A percentile compares a stretch with the other conserved stretches of the same genome.
Evolutionary conservation across 352 stramenopile species (phyloP).

Genomic region (Globisporangium viniferum): DNA sequence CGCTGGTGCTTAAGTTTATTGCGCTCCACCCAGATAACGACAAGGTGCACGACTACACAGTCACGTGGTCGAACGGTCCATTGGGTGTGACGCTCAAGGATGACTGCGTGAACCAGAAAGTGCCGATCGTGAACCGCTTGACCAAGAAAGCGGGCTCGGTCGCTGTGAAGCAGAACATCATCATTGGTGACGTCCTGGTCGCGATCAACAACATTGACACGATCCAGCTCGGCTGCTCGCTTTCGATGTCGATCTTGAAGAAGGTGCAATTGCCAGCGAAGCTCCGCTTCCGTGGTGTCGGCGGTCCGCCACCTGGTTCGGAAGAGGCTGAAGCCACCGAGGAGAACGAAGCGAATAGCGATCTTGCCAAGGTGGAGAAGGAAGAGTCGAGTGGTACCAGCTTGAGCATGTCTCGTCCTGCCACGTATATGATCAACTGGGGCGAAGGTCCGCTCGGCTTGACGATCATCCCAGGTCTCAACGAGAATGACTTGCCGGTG

Average conservation of each 20-base stretch:
- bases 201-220: constrained; percentile 90
- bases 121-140: constrained; percentile 84
- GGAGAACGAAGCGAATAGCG: constrained; percentile 20
- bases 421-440: constrained; percentile 78
- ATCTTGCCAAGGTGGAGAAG: constrained; percentile 27
- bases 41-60: constrained; percentile 82
- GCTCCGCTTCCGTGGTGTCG: constrained; percentile 80
- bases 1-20: constrained; percentile 84
- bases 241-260: constrained; percentile 88
- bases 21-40: constrained; percentile 49
- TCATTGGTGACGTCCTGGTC: constrained; percentile 80
- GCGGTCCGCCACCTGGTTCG: constrained; percentile 40
- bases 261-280: constrained; percentile 84
- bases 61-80: constrained; percentile 86
- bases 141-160: constrained; percentile 86
- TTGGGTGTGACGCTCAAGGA: constrained; percentile 85
- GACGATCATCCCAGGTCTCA: constrained; percentile 81
- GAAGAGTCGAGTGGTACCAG: constrained; percentile 18
- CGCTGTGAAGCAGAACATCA: constrained; percentile 87
- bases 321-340: constrained; percentile 19
- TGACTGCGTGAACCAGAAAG: constrained; percentile 79
- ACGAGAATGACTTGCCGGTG: constrained; percentile 75
- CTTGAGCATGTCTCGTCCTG: constrained; percentile 57
- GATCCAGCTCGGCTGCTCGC: constrained; percentile 81
- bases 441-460: constrained; percentile 73